A percentile compares a stretch with the other conserved stretches of the same genome.
Evolutionary conservation across 75 land plant genomes (phyloP).

Genomic region (Ceratopteris richardii): DNA sequence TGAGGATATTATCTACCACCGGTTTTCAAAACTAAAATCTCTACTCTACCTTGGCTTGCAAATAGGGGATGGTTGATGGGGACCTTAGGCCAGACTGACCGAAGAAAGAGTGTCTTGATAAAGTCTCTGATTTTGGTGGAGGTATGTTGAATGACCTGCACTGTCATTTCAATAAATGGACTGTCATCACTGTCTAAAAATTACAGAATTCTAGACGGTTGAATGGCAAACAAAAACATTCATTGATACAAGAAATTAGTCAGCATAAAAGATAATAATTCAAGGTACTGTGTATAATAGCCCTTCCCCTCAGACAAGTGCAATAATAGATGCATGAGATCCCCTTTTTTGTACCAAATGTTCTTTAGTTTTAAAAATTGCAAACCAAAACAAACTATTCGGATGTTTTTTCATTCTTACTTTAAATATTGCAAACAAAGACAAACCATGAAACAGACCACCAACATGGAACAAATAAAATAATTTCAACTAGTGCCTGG

Average conservation of each 20-base stretch:
- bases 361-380: no score
- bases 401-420: no score
- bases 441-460: no score
- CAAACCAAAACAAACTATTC: no score
- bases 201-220: not conserved
- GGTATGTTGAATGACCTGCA: slow-evolving; percentile 46
- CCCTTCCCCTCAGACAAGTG: not conserved
- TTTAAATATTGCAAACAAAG: no score
- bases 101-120: slow-evolving; percentile 74
- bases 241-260: not conserved
- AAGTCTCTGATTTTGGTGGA: slow-evolving; percentile 68
- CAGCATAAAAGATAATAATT: not conserved
- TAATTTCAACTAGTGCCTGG: not conserved
- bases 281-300: not conserved
- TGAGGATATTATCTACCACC: not conserved
- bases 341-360: no score
- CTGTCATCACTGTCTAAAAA: not conserved
- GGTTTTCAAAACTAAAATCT: not conserved
- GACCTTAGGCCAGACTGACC: slow-evolving; percentile 55
- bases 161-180: slow-evolving; percentile 1
- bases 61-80: slow-evolving; percentile 39
- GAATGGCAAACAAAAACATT: not conserved
- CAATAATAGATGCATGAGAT: not conserved
- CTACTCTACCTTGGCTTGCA: slow-evolving; percentile 30
- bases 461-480: not conserved